Evolutionary conservation across 169 alveolate species (phyloP), one percentile per base, ranked within the genome.

Genomic region (Eimeria falciformis): DNA sequence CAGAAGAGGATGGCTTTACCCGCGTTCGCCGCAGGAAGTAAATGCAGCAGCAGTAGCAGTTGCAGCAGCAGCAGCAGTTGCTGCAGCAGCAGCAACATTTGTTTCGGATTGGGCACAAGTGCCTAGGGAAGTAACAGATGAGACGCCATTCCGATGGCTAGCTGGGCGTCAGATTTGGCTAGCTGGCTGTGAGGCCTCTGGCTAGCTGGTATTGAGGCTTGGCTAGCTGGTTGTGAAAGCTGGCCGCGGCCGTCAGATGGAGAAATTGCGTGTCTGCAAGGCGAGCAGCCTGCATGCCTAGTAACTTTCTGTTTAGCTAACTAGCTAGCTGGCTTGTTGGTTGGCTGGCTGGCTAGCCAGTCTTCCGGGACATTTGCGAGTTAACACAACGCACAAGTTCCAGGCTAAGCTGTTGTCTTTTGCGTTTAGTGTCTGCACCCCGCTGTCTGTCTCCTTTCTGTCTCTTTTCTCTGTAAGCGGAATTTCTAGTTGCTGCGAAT

Each of bases 41-140:
- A 25, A 18, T 25, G 79, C 79, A 68, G 23, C 37, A 68, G 21
- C 79, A 68, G 47, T 46, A 68, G 79, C 79, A 27, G 18, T 3
- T 9, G 18, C 27, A 68, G 45, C 79, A 25, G 79, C 79, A 68
- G 79, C 79, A 68, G 46, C 46, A 68, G 47, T 46, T 25, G 79
- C 46, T 12, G 71, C 71, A 58, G 71, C 71, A 58, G 71, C 71
- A 58, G n/a, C 71, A 9, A 17, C 71, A 58, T 50, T 14, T 9
- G 7, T 50, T 50, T 7, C 58, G 21, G 21, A 50, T 50, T 14
- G 7, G 58, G 14, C 58, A 50, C 58, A 50, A 50, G 58, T 7
- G 58, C n/a, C n/a, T n/a, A n/a, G 58, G 14, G 21, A 9, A 14
- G 7, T 50, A 7, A 50, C 58, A 50, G 58, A 7, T 50, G 14